These are phyloP conservation scores for Talaromyces nanjingensis DNA, from an alignment of 495 filamentous ascomycete species.

Conservation along the genomic window DNA sequence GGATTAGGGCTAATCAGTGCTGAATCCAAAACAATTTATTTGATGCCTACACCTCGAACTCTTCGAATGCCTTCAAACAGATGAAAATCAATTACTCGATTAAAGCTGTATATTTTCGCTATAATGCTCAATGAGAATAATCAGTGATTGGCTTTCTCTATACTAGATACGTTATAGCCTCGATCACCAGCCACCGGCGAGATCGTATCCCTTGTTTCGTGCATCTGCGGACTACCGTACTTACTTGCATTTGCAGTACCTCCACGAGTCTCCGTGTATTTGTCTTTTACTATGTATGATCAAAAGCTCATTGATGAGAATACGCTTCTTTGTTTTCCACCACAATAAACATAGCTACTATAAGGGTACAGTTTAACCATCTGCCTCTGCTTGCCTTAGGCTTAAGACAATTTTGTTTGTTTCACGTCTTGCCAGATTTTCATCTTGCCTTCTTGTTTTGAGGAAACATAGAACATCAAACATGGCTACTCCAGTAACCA, in stretches of 20 bases:
- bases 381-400: no score
- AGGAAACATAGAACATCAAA: neutral
- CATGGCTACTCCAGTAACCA: neutral
- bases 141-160: neutral
- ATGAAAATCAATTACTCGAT: no score
- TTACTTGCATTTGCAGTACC: neutral
- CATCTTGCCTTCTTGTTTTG: neutral
- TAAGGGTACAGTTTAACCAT: no score
- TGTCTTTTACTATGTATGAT: no score
- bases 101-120: no score
- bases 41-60: no score
- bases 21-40: no score
- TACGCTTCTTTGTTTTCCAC: no score
- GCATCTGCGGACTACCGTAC: neutral
- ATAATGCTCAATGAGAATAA: no score
- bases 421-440: neutral
- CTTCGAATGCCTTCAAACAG: no score
- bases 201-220: slow-evolving; percentile 7
- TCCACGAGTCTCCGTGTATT: neutral
- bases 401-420: neutral
- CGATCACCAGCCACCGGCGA: neutral
- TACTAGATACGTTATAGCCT: neutral
- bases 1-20: neutral
- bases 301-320: no score
- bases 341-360: no score